These are phyloP conservation scores for Debaryomyces nepalensis DNA, from an alignment of 1,139 yeast species.

Conservation along the genomic window DNA sequence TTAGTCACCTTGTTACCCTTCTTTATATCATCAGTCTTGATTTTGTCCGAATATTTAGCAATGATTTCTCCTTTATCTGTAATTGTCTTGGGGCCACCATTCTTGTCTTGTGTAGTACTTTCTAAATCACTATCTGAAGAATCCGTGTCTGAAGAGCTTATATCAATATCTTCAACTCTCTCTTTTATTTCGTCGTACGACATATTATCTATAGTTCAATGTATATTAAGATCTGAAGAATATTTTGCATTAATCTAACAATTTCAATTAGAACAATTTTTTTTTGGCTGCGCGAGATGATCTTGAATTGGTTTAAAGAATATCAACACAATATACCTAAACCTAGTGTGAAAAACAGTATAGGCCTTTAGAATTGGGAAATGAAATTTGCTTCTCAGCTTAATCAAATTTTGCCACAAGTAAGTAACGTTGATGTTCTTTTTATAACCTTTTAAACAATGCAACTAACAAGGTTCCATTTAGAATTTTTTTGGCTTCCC, in stretches of 20 bases:
- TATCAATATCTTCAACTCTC: conserved; percentile 3
- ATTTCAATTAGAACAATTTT: neutral
- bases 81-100: conserved; percentile 22
- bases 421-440: conserved; percentile 22
- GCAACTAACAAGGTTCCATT: conserved; percentile 10
- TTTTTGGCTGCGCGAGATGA: conserved; percentile 12
- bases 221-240: neutral
- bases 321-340: no score
- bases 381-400: conserved; percentile 23
- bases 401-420: conserved; percentile 30
- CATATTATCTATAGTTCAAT: neutral
- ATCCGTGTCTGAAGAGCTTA: conserved; percentile 18
- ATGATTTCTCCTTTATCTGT: conserved; percentile 62
- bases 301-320: conserved; percentile 7
- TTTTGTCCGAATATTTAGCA: conserved; percentile 63
- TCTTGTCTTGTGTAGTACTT: neutral
- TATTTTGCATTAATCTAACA: neutral
- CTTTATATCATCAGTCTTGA: conserved; percentile 64
- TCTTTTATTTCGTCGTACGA: conserved; percentile 3
- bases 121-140: conserved; percentile 18
- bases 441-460: conserved; percentile 10
- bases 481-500: conserved; percentile 68
- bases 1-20: conserved; percentile 61
- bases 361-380: conserved; percentile 2
- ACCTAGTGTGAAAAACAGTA: no score